These are phyloP conservation scores for Cystobasidium tubakii DNA, from an alignment of 768 basidiomycete genomes.

Conservation along the genomic window DNA sequence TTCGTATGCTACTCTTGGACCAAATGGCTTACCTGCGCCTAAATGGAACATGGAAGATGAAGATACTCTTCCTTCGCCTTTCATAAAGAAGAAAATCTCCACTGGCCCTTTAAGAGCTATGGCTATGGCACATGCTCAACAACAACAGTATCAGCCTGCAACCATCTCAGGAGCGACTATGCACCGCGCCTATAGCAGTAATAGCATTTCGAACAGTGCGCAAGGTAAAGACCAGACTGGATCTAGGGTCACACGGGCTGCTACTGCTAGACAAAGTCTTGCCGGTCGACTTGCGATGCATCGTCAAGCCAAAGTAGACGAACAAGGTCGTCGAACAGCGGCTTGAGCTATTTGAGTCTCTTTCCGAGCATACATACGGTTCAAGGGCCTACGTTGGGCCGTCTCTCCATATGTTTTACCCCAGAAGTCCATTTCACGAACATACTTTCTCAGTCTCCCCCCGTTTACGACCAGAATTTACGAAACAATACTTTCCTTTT, in stretches of 20 bases:
- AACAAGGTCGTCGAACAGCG: constrained; percentile 19
- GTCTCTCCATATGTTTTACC: too few species aligned
- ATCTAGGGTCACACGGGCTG: neutral
- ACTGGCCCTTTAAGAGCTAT: constrained; percentile 22
- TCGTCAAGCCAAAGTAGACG: constrained; percentile 29
- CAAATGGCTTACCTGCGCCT: constrained; percentile 6
- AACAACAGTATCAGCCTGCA: constrained; percentile 4
- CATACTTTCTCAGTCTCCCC: neutral
- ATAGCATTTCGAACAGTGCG: constrained; percentile 1
- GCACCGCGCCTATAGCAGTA: constrained; percentile 13
- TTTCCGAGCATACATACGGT: too few species aligned
- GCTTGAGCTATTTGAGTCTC: neutral
- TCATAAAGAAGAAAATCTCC: constrained; percentile 39
- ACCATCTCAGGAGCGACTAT: constrained; percentile 31
- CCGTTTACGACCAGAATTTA: neutral
- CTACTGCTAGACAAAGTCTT: constrained; percentile 24
- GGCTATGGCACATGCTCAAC: constrained; percentile 12
- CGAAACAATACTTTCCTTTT: neutral
- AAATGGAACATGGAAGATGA: constrained; percentile 37
- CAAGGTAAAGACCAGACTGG: constrained; percentile 1
- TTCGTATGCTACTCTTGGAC: constrained; percentile 12
- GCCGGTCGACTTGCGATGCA: constrained; percentile 15
- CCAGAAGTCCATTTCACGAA: neutral
- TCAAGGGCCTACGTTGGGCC: too few species aligned
- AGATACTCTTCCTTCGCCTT: constrained; percentile 38